Evolutionary conservation across 2,329 filamentous ascomycete genomes (phyloP), one percentile per base, ranked within the genome.

Genomic region (Exophiala lecanii-corni): DNA sequence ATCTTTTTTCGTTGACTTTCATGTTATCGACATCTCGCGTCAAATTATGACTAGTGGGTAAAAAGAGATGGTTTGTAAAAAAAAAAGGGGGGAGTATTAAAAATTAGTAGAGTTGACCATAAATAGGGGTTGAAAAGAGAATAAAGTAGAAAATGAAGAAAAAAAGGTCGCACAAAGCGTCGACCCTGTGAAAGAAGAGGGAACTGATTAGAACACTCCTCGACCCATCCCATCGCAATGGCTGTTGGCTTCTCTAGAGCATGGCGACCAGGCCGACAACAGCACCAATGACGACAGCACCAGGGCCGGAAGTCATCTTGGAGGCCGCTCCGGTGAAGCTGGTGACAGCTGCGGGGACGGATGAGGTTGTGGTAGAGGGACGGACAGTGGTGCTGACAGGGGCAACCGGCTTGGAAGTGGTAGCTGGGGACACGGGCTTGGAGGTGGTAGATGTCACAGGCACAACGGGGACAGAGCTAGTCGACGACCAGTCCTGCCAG

Each of bases 201-300:
- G n/a, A n/a, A n/a, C n/a, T n/a, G n/a, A n/a, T n/a, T n/a, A n/a
- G n/a, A n/a, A n/a, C n/a, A n/a, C n/a, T n/a, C n/a, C n/a, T n/a
- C n/a, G n/a, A n/a, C n/a, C n/a, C n/a, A n/a, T n/a, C n/a, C n/a
- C n/a, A n/a, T n/a, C n/a, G n/a, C n/a, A n/a, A n/a, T n/a, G n/a
- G n/a, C n/a, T n/a, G n/a, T n/a, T n/a, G n/a, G n/a, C n/a, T n/a
- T n/a, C n/a, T 26, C 33, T 35, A 35, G 4, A 35, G 16, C 33
- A 35, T 35, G 4, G 33, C 33, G 4, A 19, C 33, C 9, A 35
- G 12, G 33, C 13, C 33, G 17, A 35, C 33, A 18, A 35, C 33
- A 17, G 33, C 33, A 6, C 33, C 33, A 18, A 35, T 9, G 16
- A 35, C 18, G 17, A 20, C 7, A 19, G 33, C 9, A 6, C 4